Evolutionary conservation across 1,284 basidiomycete genomes (phyloP), one percentile per base, ranked within the genome.

Genomic region (Hymenochaete sp.): DNA sequence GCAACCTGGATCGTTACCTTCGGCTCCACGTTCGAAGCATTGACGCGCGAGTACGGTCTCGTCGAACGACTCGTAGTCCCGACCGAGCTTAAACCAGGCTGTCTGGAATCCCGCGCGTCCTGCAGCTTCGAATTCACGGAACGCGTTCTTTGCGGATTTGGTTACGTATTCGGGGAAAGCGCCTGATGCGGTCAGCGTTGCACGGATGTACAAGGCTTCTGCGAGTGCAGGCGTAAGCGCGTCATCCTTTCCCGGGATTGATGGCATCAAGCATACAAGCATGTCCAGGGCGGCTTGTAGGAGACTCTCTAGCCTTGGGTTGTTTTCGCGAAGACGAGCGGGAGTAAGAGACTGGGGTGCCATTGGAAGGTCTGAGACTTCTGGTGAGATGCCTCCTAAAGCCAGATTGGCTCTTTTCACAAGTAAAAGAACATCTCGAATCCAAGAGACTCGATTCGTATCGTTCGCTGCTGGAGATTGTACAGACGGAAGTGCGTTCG

Each of bases 51-150:
- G 75, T 0, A 61, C 51, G 1, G 72, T 48, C 60, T 95, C 88
- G 22, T 77, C 78, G 49, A 93, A 89, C 42, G 77, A 79, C 66
- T 97, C 93, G 60, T 97, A 96, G 56, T 96, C 93, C 22, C 84
- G 68, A 0, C 91, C 93, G 1, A 96, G 76, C 35, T 82, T 73
- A 66, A 92, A 96, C 93, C 93, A 97, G 0, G 84, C 84, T 16
- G 73, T 65, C 6, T 69, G 63, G 53, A 78, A 82, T 0, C 89
- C 90, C 2, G 70, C 73, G 31, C 85, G 71, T 0, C 89, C 90
- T 0, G 87, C 77, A 2, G 67, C 64, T 59, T 93, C 91, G 58
- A 90, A 95, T 60, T 93, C 90, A 33, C 86, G 72, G 65, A 97
- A 97, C 2, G 93, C 91, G 16, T 33, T 62, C 13, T 87, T 73